These are phyloP conservation scores for Lantana camara DNA, from an alignment of 257 asterid species.

Conservation along the genomic window DNA sequence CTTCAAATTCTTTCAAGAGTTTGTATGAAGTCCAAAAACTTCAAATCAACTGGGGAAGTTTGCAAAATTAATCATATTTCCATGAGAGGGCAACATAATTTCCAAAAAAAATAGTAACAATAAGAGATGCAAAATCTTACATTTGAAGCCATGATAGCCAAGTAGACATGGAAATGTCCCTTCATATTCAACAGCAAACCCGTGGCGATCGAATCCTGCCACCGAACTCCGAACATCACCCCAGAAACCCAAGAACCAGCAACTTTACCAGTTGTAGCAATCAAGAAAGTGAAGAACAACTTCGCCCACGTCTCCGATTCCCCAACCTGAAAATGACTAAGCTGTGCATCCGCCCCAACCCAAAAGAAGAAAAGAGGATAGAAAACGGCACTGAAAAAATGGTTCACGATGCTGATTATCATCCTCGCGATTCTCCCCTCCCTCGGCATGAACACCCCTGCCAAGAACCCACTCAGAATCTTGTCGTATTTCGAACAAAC, in stretches of 20 bases:
- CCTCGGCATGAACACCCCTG: constrained; percentile 91
- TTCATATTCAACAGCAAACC: constrained; percentile 80
- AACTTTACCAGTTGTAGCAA: constrained; percentile 63
- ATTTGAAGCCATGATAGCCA: constrained; percentile 58
- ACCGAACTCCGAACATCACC: constrained; percentile 71
- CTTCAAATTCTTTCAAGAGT: no score
- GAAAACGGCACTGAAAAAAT: constrained; percentile 64
- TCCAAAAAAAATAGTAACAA: neutral
- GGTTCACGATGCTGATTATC: constrained; percentile 73
- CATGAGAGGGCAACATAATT: no score
- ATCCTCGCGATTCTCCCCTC: constrained; percentile 83
- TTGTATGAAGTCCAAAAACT: no score
- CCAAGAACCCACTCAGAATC: constrained; percentile 76
- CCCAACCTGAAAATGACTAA: constrained; percentile 39
- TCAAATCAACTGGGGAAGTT: no score
- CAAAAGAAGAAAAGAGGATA: constrained; percentile 86
- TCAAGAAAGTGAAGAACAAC: constrained; percentile 41
- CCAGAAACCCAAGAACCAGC: constrained; percentile 70
- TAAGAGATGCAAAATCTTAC: constrained; percentile 40
- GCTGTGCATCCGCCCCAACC: constrained; percentile 68
- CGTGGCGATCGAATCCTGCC: constrained; percentile 84
- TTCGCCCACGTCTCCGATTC: constrained; percentile 47
- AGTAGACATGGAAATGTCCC: constrained; percentile 85
- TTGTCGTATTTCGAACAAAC: constrained; percentile 43
- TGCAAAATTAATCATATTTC: no score